These are phyloP conservation scores for Chenopodium quinoa DNA, from an alignment of 148 eudicot genomes.

Conservation along the genomic window DNA sequence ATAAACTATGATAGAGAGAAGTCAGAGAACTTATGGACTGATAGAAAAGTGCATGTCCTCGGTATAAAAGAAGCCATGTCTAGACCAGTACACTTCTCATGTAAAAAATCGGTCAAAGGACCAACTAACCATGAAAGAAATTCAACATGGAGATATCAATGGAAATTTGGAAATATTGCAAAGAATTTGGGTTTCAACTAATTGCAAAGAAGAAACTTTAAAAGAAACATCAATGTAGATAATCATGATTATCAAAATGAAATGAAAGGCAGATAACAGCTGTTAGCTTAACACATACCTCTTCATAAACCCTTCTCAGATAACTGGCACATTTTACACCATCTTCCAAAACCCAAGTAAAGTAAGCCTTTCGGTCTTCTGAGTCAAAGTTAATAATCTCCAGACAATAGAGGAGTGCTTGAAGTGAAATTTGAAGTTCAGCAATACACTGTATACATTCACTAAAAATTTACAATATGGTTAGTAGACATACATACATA, in stretches of 20 bases:
- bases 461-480: constrained; percentile 36
- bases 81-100: background rate
- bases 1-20: too few relatives aligned
- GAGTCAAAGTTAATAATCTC: constrained; percentile 51
- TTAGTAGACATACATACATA: constrained; percentile 5
- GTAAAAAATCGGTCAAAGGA: background rate
- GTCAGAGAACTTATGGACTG: background rate
- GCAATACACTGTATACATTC: constrained; percentile 53
- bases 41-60: background rate
- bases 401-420: constrained; percentile 69
- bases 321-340: constrained; percentile 73
- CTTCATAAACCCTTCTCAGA: constrained; percentile 87
- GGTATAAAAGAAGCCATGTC: background rate
- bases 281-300: constrained; percentile 43
- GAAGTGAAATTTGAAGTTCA: constrained; percentile 73
- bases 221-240: background rate
- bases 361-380: constrained; percentile 35
- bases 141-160: background rate
- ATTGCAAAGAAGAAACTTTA: background rate
- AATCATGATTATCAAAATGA: background rate
- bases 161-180: background rate
- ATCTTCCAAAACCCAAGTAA: constrained; percentile 62
- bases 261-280: background rate
- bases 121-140: background rate
- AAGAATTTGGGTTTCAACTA: background rate